phyloP scores from a whole-genome alignment of 2,329 filamentous ascomycete genomes.

The Penicillium thymicola region DNA sequence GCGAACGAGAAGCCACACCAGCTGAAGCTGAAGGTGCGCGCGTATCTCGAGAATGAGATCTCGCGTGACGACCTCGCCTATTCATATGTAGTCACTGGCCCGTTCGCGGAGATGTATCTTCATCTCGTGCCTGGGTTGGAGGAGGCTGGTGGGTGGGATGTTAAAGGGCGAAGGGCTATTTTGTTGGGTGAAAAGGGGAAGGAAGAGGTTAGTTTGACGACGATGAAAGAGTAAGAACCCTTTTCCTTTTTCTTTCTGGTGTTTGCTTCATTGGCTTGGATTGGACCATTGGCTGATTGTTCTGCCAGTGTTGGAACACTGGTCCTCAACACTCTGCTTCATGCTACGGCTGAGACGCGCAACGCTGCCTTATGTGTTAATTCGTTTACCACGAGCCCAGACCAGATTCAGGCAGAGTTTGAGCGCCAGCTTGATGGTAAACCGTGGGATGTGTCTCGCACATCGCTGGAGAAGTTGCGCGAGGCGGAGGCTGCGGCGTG shows the following conservation, averaged over 20 bases:
- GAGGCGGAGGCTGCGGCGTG: constrained; percentile 59
- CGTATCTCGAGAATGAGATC: constrained; percentile 52
- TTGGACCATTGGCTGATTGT: constrained; percentile 1
- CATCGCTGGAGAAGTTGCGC: constrained; percentile 53
- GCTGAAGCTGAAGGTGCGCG: constrained; percentile 65
- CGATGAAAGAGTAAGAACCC: constrained; percentile 63
- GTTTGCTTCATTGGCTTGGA: neutral
- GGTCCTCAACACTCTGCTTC: constrained; percentile 59
- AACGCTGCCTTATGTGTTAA: constrained; percentile 64
- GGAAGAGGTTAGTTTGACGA: constrained; percentile 64
- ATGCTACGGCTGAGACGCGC: constrained; percentile 49
- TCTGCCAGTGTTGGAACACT: constrained; percentile 60
- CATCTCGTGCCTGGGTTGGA: constrained; percentile 35
- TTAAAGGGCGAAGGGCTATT: constrained; percentile 54
- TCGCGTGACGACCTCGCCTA: constrained; percentile 52
- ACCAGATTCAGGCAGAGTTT: constrained; percentile 63
- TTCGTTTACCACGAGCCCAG: constrained; percentile 65
- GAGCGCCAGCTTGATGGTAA: constrained; percentile 61
- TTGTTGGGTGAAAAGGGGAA: constrained; percentile 59
- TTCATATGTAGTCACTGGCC: constrained; percentile 68
- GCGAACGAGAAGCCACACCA: constrained; percentile 65
- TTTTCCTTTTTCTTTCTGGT: neutral
- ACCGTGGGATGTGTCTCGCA: constrained; percentile 54
- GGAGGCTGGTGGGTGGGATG: constrained; percentile 58
- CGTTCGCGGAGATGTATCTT: constrained; percentile 65